Base-by-base conservation (phyloP, 768 basidiomycete species). In the Calocybe cyanea region DNA sequence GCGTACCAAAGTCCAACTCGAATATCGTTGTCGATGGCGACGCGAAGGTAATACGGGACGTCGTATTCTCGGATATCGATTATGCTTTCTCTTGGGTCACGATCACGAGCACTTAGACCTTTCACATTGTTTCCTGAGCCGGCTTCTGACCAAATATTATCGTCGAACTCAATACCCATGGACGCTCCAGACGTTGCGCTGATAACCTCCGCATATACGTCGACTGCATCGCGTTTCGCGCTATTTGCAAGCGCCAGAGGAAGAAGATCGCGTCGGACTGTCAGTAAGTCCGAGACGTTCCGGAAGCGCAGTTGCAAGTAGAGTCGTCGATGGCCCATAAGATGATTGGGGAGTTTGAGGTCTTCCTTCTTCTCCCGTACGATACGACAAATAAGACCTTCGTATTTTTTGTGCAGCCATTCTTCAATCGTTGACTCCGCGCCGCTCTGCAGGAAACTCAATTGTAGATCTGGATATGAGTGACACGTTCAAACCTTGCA, bases 1-100 rank as follows among this genome's bases (percentile, higher is more conserved):
- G 80, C 76, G 58, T 99, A 99, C 96, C 96, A 99, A n/a, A 98
- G 70, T 40, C 96, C 96, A 42, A 96, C 94, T 39, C 96, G 92
- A 39, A 98, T 79, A 37, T 97, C 92, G 62, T 94, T 92, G 77
- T 99, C 96, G 67, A 99, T 99, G 11, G 95, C 93, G n/a, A 98
- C 95, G 15, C 96, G 92, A 37, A 96, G 75, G 66, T 97, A 97
- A 64, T 98, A 99, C 0, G 92, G 90, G 20, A 98, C 91, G 64
- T 99, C 96, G 65, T 85, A 97, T 62, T 98, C 96, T 28, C 96
- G 80, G 37, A 95, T 78, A 61, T 99, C 96, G 61, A 96, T 81
- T 60, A 98, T 91, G 55, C 81, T 85, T 43, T 97, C 93, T 39
- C 82, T 76, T n/a, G 95, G 91, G 60, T 96, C 90, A 54, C 73